Base-by-base conservation (phyloP, 495 filamentous ascomycete species). In the Neurospora tetrasperma region DNA sequence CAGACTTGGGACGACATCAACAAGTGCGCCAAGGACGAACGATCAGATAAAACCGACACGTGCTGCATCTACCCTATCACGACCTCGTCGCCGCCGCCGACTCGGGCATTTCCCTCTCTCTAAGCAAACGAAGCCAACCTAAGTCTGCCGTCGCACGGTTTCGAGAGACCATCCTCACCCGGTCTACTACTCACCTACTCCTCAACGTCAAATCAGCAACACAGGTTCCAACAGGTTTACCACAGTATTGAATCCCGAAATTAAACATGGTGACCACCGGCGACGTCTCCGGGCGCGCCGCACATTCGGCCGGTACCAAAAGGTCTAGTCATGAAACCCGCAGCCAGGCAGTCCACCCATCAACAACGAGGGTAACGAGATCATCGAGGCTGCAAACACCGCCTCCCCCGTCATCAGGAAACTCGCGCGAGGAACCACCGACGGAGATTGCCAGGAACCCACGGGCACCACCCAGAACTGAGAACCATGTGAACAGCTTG, bases 371-470 rank as follows among this genome's bases (percentile, higher is more conserved):
- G 20, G 20, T 59, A 66, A 76, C 77, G 18, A 82, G 79, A 20
- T 78, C 83, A n/a, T 73, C 78, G 6, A 77, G 84, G 43, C 76
- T 79, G 71, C 74, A 79, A 4, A 84, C 83, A 3, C 82, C 83
- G 59, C 82, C 84, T 40, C 82, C 82, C 2, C 79, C 79, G 10
- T 75, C 78, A 4, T 76, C 79, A 3, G 81, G 83, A 7, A 78
- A 81, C 42, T 76, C 74, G 27, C 79, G 77, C 9, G 68, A 82
- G 11, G 82, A 84, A 71, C 72, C 77, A 81, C 78, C 71, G 73
- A 80, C 76, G 20, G 78, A 78, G 66, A 74, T 69, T 76, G 74
- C 68, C 59, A 74, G 79, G 42, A 78, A 74, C 71, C 69, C 77
- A 38, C 78, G 74, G 40, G 79, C 81, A 69, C 75, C 74, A 31